Percentiles rank a stretch among this genome's conserved stretches.
These are phyloP conservation scores for Kwoniella dejecticola DNA, from an alignment of 768 basidiomycete species.

Conservation along the genomic window DNA sequence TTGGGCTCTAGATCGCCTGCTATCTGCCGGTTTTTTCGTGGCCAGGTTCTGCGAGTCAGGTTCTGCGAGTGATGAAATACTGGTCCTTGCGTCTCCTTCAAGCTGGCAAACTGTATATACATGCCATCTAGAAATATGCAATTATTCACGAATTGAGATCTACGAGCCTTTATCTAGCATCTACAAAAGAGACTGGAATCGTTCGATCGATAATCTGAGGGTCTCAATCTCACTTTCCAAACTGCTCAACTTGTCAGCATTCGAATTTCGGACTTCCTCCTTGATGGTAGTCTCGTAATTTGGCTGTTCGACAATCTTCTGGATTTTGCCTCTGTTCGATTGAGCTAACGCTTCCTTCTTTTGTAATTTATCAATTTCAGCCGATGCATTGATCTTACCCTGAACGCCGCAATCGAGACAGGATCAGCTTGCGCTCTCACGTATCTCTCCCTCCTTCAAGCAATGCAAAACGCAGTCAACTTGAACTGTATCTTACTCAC, in stretches of 20 bases:
- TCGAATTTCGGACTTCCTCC: constrained; percentile 69
- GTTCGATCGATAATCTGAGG: constrained; percentile 69
- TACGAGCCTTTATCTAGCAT: too few relatives aligned
- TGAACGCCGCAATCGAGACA: constrained; percentile 48
- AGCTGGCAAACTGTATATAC: too few relatives aligned
- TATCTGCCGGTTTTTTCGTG: too few relatives aligned
- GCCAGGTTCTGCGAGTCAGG: too few relatives aligned
- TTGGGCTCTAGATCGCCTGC: too few relatives aligned
- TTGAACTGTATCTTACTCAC: constrained; percentile 60
- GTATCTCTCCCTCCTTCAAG: too few relatives aligned
- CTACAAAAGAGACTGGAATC: constrained; percentile 61
- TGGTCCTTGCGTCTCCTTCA: too few relatives aligned
- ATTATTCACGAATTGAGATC: too few relatives aligned
- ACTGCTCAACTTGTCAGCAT: constrained; percentile 81
- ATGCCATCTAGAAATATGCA: too few relatives aligned
- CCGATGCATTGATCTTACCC: constrained; percentile 87
- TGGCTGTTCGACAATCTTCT: constrained; percentile 69
- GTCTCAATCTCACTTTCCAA: constrained; percentile 77
- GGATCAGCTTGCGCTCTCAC: too few relatives aligned
- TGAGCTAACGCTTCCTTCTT: constrained; percentile 80
- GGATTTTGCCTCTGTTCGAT: constrained; percentile 72
- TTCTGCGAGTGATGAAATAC: too few relatives aligned
- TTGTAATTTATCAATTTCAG: constrained; percentile 82
- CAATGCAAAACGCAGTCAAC: too few relatives aligned
- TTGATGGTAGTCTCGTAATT: constrained; percentile 83